Base-by-base conservation (phyloP, 2,329 filamentous ascomycete species). In the Lachnellula hyalina region DNA sequence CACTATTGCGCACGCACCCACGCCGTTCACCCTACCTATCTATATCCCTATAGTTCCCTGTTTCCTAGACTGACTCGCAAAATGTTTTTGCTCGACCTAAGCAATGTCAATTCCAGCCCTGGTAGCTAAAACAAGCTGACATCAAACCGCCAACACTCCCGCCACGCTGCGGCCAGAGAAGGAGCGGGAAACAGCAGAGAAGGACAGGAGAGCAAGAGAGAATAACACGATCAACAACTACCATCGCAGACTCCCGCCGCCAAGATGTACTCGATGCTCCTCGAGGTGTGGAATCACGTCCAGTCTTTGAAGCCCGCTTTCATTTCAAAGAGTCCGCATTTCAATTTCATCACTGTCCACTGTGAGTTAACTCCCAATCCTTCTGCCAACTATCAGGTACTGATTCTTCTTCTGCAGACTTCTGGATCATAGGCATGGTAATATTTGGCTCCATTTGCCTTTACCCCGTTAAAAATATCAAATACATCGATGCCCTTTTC, bases 401-500 rank as follows among this genome's bases (percentile, higher is more conserved):
- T 60, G 38, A 56, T 48, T 40, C 6, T 44, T 35, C 54, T 21
- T 36, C 49, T 38, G 32, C 56, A 89, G 86, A 97, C 69, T 78
- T 87, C 54, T 96, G 90, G 75, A 86, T 99, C 60, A 79, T 96
- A 54, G 76, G 81, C 57, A 82, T 89, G 71, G 78, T 82, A 4
- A 75, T 99, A 1, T 50, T 92, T 47, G 85, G 84, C 15, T 96
- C 92, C 0, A 75, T 96, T 61, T 77, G 96, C 49, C 71, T 99
- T 17, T 96, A 83, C 64, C 81, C 80, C 17, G 68, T 74, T 17
- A 81, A 82, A 25, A 73, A 83, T 15, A 70, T 96, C 55, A 59
- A 71, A 2, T 99, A 96, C 67, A 89, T 94, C 63, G 92, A 99
- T 75, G 86, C 91, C 2, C 80, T 99, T 15, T 90, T 96, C 77